These are phyloP conservation scores for Paecilomyces niveus DNA, from an alignment of 2,329 filamentous ascomycete genomes.

Conservation along the genomic window DNA sequence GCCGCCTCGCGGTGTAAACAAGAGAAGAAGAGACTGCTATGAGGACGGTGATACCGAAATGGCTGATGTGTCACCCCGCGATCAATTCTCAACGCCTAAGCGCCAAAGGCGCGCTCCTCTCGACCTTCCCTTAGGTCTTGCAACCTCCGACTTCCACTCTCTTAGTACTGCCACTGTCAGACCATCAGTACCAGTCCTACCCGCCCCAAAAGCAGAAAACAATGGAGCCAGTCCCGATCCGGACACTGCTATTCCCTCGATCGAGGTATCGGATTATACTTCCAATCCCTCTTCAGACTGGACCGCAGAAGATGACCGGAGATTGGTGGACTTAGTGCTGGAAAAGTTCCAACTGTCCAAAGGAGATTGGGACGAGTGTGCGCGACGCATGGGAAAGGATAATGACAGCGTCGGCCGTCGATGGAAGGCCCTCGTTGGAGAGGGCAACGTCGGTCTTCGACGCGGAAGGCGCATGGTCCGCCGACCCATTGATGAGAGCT, in stretches of 20 bases:
- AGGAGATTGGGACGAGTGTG: slow-evolving; percentile 40
- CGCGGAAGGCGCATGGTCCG: slow-evolving; percentile 21
- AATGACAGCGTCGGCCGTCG: slow-evolving; percentile 33
- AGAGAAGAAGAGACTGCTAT: slow-evolving; percentile 28
- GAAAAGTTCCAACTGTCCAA: slow-evolving; percentile 37
- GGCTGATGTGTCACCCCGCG: slow-evolving; percentile 11
- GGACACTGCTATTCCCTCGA: slow-evolving; percentile 29
- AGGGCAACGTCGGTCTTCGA: slow-evolving; percentile 37
- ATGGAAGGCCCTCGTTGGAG: slow-evolving; percentile 36
- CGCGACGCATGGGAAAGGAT: slow-evolving; percentile 34
- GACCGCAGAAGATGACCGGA: slow-evolving; percentile 35
- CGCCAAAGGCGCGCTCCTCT: slow-evolving; percentile 35
- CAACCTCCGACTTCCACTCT: slow-evolving; percentile 37
- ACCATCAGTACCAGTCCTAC: neutral
- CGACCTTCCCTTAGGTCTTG: slow-evolving; percentile 38
- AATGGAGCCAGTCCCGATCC: slow-evolving; percentile 9
- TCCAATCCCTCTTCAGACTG: slow-evolving; percentile 18
- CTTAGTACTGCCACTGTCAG: slow-evolving; percentile 14
- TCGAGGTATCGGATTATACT: slow-evolving; percentile 20
- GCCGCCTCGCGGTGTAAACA: slow-evolving; percentile 30
- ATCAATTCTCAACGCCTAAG: slow-evolving; percentile 38
- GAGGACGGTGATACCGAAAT: slow-evolving; percentile 14
- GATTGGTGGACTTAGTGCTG: slow-evolving; percentile 37
- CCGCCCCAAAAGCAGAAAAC: slow-evolving; percentile 8
- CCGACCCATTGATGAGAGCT: slow-evolving; percentile 19